These are phyloP conservation scores for Plasmodium gaboni DNA, from an alignment of 169 alveolate species.

Conservation along the genomic window DNA sequence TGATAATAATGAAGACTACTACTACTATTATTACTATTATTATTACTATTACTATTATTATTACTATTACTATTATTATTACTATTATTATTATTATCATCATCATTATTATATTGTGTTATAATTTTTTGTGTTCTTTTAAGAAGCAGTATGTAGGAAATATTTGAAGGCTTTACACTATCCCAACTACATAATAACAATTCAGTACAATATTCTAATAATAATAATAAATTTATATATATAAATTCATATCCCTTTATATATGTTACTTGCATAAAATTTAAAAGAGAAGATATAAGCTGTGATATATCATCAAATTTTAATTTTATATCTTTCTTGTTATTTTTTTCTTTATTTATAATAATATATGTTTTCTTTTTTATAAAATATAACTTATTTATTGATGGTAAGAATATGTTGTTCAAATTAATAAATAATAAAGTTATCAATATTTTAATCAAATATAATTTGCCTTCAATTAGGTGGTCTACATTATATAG, in stretches of 20 bases:
- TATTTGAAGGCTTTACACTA: not conserved
- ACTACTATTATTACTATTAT: too few species aligned
- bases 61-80: not conserved
- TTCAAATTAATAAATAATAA: slow-evolving; percentile 19
- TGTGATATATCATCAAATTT: slow-evolving; percentile 7
- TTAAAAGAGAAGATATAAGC: slow-evolving; percentile 8
- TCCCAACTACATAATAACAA: not conserved
- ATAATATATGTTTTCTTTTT: slow-evolving; percentile 14
- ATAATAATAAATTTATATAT: slow-evolving; percentile 25
- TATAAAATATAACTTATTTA: slow-evolving; percentile 10
- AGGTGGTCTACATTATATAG: slow-evolving; percentile 20
- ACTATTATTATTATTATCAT: not conserved
- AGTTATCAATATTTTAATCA: slow-evolving; percentile 11
- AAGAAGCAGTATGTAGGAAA: slow-evolving; percentile 21
- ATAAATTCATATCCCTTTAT: slow-evolving; percentile 50
- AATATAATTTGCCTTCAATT: not conserved
- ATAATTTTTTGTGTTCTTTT: slow-evolving; percentile 10
- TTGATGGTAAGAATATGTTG: slow-evolving; percentile 31
- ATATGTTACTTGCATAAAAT: slow-evolving; percentile 19
- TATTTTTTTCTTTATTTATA: not conserved
- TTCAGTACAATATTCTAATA: slow-evolving; percentile 27
- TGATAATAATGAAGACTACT: too few species aligned
- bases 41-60: not conserved
- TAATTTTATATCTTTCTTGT: slow-evolving; percentile 7
- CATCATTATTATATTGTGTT: not conserved